These are phyloP conservation scores for Ophiostoma australiae DNA, from an alignment of 2,329 filamentous ascomycete genomes.

Conservation along the genomic window DNA sequence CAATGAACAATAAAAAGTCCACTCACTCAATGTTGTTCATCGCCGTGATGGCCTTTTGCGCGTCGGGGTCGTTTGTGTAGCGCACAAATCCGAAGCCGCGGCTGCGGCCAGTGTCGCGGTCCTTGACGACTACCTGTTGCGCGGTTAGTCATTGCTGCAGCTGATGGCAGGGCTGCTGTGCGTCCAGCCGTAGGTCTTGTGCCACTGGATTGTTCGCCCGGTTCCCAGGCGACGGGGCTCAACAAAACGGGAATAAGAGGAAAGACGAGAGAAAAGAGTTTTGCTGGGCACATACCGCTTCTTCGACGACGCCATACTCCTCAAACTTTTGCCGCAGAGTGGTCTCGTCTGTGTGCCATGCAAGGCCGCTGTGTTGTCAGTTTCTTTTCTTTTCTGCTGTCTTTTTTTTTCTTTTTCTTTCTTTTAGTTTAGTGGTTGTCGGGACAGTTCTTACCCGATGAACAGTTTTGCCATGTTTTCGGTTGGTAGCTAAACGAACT, in stretches of 20 bases:
- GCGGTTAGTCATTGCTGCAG: neutral
- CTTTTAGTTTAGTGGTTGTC: neutral
- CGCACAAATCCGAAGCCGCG: constrained; percentile 97
- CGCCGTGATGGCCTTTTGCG: constrained; percentile 66
- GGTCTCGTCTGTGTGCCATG: constrained; percentile 93
- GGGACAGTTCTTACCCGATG: constrained; percentile 63
- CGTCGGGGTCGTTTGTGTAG: constrained; percentile 71
- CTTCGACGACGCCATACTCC: constrained; percentile 83
- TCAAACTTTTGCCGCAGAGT: constrained; percentile 88
- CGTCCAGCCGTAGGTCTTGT: neutral
- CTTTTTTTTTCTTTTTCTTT: neutral
- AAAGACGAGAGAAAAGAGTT: neutral
- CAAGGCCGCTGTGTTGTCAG: constrained; percentile 65
- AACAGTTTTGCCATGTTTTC: constrained; percentile 44
- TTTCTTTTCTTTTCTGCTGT: neutral
- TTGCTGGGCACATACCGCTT: constrained; percentile 68
- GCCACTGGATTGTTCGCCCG: neutral
- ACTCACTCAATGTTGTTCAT: constrained; percentile 91
- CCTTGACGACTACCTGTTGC: constrained; percentile 85
- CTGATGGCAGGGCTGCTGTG: neutral
- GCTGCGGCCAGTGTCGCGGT: constrained; percentile 92
- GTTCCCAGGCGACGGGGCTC: neutral
- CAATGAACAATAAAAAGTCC: constrained; percentile 3
- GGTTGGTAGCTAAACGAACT: neutral
- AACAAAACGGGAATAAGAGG: neutral